phyloP scores from a whole-genome alignment of 306 rosid species.

The Cucurbita maxima region DNA sequence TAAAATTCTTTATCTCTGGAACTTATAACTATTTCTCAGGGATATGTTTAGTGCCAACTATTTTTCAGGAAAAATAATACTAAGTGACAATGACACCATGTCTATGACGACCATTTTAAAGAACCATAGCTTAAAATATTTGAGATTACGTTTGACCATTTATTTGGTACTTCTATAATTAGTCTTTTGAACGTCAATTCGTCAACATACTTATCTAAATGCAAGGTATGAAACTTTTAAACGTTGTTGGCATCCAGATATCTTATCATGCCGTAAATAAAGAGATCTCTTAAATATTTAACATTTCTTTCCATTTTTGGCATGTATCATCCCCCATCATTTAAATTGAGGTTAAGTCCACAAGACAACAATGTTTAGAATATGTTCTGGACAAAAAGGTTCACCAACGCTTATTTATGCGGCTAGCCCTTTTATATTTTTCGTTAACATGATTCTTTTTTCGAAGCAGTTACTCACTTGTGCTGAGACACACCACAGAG shows the following conservation, averaged over 20 bases:
- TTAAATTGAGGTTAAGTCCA: not conserved
- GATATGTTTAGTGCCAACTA: not conserved
- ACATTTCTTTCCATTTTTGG: not conserved
- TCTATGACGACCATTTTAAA: not conserved
- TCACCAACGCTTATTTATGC: not conserved
- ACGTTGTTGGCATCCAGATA: not conserved
- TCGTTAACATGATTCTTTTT: constrained; percentile 5
- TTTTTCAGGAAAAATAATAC: not conserved
- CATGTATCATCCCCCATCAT: not conserved
- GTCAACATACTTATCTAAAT: not conserved
- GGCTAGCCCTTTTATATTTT: not conserved
- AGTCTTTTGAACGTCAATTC: not conserved
- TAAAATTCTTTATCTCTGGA: not conserved
- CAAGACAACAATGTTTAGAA: not conserved
- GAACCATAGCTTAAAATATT: not conserved
- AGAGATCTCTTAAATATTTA: not conserved
- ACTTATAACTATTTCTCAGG: not conserved
- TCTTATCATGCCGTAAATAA: not conserved
- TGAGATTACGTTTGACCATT: not conserved
- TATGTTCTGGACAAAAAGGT: not conserved
- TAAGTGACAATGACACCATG: not conserved
- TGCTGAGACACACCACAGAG: constrained; percentile 91
- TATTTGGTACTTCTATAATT: not conserved
- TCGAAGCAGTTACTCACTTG: constrained; percentile 64
- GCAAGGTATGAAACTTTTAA: not conserved